Evolutionary conservation across 192 early-diverging fungal species (phyloP).

Genomic region (Jimgerdemannia lactiflua): DNA sequence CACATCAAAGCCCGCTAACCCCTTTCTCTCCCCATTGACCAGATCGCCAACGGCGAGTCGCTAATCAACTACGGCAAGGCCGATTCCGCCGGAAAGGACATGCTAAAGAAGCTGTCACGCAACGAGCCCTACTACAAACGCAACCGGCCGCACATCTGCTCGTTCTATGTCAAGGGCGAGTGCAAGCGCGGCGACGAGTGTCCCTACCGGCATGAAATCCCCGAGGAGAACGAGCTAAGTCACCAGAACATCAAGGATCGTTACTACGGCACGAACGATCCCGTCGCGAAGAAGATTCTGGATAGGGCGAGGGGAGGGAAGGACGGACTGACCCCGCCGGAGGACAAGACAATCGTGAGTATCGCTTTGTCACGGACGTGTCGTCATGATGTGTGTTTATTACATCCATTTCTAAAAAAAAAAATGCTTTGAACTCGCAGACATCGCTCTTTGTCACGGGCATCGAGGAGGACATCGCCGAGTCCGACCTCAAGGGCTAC

Average conservation of each 20-base stretch:
- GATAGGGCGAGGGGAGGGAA: constrained; percentile 52
- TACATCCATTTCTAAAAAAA: neutral
- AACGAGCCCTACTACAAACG: constrained; percentile 91
- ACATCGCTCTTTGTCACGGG: constrained; percentile 88
- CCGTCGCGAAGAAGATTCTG: constrained; percentile 86
- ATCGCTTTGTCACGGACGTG: neutral
- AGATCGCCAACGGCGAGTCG: constrained; percentile 40
- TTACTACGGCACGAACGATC: constrained; percentile 94
- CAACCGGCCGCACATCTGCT: constrained; percentile 89
- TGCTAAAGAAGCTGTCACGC: constrained; percentile 74
- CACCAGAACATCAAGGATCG: constrained; percentile 95
- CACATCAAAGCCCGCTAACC: neutral
- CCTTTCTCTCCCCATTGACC: neutral
- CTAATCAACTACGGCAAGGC: constrained; percentile 68
- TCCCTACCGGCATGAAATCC: constrained; percentile 93
- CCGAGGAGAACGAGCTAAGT: constrained; percentile 76
- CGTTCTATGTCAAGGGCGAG: constrained; percentile 93
- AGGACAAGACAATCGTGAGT: constrained; percentile 72
- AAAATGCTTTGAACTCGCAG: constrained; percentile 14
- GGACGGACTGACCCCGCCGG: constrained; percentile 57
- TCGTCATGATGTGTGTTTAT: neutral
- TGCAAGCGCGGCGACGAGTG: constrained; percentile 96
- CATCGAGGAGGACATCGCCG: constrained; percentile 65
- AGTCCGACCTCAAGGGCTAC: constrained; percentile 57
- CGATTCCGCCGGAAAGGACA: constrained; percentile 71